phyloP scores from a whole-genome alignment of 306 rosid species.

The Cyamopsis tetragonoloba region DNA sequence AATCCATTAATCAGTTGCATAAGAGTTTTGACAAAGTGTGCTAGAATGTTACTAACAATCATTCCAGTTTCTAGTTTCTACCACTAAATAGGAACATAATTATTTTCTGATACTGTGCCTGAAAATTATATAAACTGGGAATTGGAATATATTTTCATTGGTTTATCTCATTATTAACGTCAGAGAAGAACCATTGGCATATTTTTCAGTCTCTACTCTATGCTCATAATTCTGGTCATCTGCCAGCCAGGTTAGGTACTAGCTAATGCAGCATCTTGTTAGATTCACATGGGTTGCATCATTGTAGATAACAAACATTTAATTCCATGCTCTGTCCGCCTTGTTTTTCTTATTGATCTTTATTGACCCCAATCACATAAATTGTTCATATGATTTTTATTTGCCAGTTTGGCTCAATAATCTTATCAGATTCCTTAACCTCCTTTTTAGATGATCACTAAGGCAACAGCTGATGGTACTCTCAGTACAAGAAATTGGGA shows the following conservation, averaged over 20 bases:
- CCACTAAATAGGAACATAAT: not conserved
- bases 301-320: not conserved
- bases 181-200: not conserved
- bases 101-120: not conserved
- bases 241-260: not conserved
- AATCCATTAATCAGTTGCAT: not conserved
- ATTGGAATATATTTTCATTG: not conserved
- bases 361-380: not conserved
- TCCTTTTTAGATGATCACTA: conserved; percentile 73
- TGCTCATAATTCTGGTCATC: not conserved
- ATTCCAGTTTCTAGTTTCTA: not conserved
- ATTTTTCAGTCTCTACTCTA: not conserved
- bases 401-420: conserved; percentile 7
- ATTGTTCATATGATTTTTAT: conserved; percentile 8
- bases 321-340: not conserved
- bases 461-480: conserved; percentile 93
- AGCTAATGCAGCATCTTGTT: not conserved
- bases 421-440: conserved; percentile 7
- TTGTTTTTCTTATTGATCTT: conserved; percentile 6
- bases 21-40: not conserved
- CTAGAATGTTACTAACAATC: not conserved
- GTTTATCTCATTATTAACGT: not conserved
- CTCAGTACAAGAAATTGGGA: conserved; percentile 85
- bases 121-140: not conserved
- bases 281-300: not conserved